A percentile compares a stretch with the other conserved stretches of the same genome.
Evolutionary conservation across 805 yeast genomes (phyloP).

Genomic region (Candida rishiriensis): DNA sequence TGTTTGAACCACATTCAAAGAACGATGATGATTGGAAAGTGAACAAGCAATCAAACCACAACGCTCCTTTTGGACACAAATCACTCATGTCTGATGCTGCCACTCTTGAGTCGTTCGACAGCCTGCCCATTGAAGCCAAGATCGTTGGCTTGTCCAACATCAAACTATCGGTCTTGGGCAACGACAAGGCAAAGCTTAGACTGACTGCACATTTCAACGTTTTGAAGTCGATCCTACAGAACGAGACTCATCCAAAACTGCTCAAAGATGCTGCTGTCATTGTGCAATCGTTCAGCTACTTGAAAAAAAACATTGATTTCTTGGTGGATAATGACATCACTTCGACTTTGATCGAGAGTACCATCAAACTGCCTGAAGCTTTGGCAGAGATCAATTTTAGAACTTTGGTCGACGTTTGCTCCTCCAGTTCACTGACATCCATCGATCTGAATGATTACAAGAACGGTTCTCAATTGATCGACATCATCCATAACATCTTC

Average conservation of each 20-base stretch:
- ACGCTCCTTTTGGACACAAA: too few relatives aligned
- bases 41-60: too few relatives aligned
- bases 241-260: constrained; percentile 12
- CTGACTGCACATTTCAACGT: constrained; percentile 11
- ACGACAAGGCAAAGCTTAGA: constrained; percentile 25
- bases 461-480: constrained; percentile 13
- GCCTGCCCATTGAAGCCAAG: constrained; percentile 8
- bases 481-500: constrained; percentile 12
- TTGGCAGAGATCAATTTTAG: constrained; percentile 24
- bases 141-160: constrained; percentile 8
- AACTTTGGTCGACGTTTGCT: constrained; percentile 22
- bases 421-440: constrained; percentile 15
- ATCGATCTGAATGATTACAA: constrained; percentile 7
- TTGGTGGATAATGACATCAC: constrained; percentile 13
- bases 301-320: constrained; percentile 17
- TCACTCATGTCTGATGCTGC: too few relatives aligned
- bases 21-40: too few relatives aligned
- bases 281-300: constrained; percentile 26
- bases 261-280: constrained; percentile 21
- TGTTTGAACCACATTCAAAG: too few relatives aligned
- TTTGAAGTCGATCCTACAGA: constrained; percentile 9
- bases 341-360: constrained; percentile 15
- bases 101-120: too few relatives aligned
- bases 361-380: constrained; percentile 11
- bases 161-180: constrained; percentile 24